A percentile compares a stretch with the other conserved stretches of the same genome.
phyloP scores from a whole-genome alignment of 768 basidiomycete genomes.

The Phanerochaete carnosa region DNA sequence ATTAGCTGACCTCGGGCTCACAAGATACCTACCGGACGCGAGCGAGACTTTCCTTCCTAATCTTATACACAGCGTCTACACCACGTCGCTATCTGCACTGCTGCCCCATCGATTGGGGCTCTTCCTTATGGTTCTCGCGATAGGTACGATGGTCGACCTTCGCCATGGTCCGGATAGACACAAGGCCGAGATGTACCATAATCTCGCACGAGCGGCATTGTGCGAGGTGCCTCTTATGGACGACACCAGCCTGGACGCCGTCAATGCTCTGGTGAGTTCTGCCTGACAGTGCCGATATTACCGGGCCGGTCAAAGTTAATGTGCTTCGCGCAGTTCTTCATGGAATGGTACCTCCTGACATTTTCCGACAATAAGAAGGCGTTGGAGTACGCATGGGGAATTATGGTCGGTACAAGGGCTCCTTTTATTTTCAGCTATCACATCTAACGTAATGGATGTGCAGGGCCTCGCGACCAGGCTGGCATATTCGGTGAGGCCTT shows the following conservation, averaged over 20 bases:
- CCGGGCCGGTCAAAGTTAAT: background rate
- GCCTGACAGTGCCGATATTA: background rate
- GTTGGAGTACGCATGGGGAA: constrained; percentile 70
- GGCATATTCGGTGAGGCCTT: constrained; percentile 59
- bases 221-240: constrained; percentile 76
- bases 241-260: constrained; percentile 69
- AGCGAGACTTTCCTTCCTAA: constrained; percentile 70
- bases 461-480: constrained; percentile 63
- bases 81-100: constrained; percentile 53
- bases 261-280: constrained; percentile 57
- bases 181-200: constrained; percentile 56
- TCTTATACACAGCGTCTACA: constrained; percentile 65
- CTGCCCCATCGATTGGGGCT: constrained; percentile 66
- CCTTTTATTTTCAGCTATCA: background rate
- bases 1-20: constrained; percentile 2
- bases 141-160: constrained; percentile 68
- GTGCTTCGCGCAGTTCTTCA: constrained; percentile 49
- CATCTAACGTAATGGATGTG: background rate
- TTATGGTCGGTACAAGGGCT: constrained; percentile 43
- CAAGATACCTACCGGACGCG: constrained; percentile 64
- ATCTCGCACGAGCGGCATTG: constrained; percentile 55
- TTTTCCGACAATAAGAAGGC: constrained; percentile 75
- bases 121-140: constrained; percentile 68
- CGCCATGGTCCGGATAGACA: constrained; percentile 44
- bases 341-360: constrained; percentile 72